A percentile compares a stretch with the other conserved stretches of the same genome.
These are phyloP conservation scores for Ascochyta lentis DNA, from an alignment of 2,329 filamentous ascomycete species.

Conservation along the genomic window DNA sequence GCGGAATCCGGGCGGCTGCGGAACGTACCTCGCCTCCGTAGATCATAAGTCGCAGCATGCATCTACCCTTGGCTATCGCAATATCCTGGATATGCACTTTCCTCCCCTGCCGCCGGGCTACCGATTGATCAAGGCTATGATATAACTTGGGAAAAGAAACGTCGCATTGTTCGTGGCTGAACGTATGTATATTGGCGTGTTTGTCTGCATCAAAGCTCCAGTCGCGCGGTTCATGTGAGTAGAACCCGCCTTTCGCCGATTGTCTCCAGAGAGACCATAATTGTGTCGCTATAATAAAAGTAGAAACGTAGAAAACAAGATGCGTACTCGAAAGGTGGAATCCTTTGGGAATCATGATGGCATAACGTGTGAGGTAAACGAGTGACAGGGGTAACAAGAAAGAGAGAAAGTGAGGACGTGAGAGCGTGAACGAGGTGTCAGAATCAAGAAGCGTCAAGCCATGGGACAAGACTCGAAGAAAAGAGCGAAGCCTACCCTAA, in stretches of 20 bases:
- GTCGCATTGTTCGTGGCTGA: constrained; percentile 43
- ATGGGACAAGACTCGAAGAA: constrained; percentile 26
- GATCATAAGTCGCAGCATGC: constrained; percentile 42
- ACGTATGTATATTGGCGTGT: constrained; percentile 42
- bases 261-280: constrained; percentile 40
- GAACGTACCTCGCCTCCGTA: constrained; percentile 39
- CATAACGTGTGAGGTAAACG: constrained; percentile 31
- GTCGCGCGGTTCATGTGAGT: constrained; percentile 11
- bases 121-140: constrained; percentile 36
- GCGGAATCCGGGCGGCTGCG: neutral
- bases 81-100: constrained; percentile 40
- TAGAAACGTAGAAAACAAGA: constrained; percentile 39
- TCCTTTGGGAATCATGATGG: constrained; percentile 42
- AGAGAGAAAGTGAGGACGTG: constrained; percentile 2
- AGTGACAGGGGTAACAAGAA: constrained; percentile 15
- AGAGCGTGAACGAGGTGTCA: constrained; percentile 13
- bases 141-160: constrained; percentile 43
- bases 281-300: constrained; percentile 39
- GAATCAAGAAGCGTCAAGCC: constrained; percentile 26
- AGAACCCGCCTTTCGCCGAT: constrained; percentile 25
- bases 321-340: constrained; percentile 36
- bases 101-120: constrained; percentile 32
- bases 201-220: constrained; percentile 40
- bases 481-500: constrained; percentile 20
- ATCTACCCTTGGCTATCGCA: constrained; percentile 37